Percentiles rank a stretch among this genome's conserved stretches.
phyloP scores from a whole-genome alignment of 345 rosid genomes.

The Hypericum androsaemum region DNA sequence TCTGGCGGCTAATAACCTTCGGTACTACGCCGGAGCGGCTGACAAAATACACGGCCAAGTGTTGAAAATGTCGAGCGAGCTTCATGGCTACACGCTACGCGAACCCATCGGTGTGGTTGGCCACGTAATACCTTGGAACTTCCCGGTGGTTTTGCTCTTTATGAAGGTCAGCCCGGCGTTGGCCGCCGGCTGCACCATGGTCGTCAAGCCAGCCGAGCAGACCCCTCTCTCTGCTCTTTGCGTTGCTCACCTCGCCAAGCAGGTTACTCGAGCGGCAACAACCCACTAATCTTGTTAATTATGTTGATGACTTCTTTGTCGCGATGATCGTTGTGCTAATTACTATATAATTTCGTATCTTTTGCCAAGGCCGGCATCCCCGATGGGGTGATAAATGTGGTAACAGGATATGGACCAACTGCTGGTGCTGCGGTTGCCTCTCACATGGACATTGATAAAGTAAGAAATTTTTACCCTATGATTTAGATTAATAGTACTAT shows the following conservation, averaged over 20 bases:
- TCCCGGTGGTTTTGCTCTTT: conserved; percentile 52
- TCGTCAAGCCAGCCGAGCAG: conserved; percentile 86
- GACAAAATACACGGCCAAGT: conserved; percentile 83
- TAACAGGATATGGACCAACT: conserved; percentile 60
- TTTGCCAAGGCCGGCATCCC: conserved; percentile 63
- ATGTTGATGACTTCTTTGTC: background rate
- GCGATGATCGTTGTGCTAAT: too few species aligned
- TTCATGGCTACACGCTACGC: conserved; percentile 59
- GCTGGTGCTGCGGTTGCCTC: conserved; percentile 73
- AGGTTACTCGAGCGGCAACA: too few species aligned
- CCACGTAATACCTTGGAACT: conserved; percentile 80
- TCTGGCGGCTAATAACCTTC: conserved; percentile 16
- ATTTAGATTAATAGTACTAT: too few species aligned
- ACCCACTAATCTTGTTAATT: too few species aligned
- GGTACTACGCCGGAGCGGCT: conserved; percentile 82
- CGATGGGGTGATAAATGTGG: conserved; percentile 71
- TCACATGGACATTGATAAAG: conserved; percentile 85
- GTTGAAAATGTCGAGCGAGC: conserved; percentile 40
- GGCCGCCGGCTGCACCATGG: conserved; percentile 85
- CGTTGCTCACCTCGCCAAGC: conserved; percentile 50
- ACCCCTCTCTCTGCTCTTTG: conserved; percentile 81
- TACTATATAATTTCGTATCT: too few species aligned
- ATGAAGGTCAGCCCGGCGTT: conserved; percentile 58
- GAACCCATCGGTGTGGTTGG: conserved; percentile 87
- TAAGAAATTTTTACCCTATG: conserved; percentile 5